A percentile compares a stretch with the other conserved stretches of the same genome.
These are phyloP conservation scores for Hsuehochloa calcarea DNA, from an alignment of 176 grass and related monocot genomes.

Conservation along the genomic window DNA sequence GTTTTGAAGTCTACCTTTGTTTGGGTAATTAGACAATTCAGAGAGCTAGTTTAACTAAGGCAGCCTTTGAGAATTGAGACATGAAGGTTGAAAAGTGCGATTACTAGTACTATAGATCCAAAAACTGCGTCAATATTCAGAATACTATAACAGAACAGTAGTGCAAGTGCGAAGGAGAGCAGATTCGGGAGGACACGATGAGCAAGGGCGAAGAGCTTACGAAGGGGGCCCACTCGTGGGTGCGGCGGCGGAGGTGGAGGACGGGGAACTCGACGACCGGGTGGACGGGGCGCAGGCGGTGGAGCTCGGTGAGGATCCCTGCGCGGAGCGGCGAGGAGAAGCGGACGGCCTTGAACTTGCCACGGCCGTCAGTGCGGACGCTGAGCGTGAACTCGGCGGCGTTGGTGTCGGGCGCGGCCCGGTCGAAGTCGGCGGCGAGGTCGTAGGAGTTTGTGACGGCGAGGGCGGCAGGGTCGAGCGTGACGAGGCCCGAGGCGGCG, in stretches of 20 bases:
- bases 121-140: conserved; percentile 7
- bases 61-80: neutral
- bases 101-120: neutral
- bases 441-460: conserved; percentile 89
- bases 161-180: neutral
- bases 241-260: conserved; percentile 77
- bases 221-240: conserved; percentile 82
- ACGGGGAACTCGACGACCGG: conserved; percentile 72
- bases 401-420: conserved; percentile 50
- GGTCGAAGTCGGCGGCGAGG: conserved; percentile 61
- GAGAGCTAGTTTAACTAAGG: neutral
- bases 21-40: neutral
- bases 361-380: conserved; percentile 66
- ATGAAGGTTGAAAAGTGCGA: neutral
- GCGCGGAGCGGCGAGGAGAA: conserved; percentile 82
- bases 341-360: conserved; percentile 78
- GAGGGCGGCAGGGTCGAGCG: conserved; percentile 81
- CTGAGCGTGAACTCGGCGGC: conserved; percentile 74
- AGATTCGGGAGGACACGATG: neutral
- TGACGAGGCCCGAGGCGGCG: conserved; percentile 61
- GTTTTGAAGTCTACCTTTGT: neutral
- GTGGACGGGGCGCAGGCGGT: conserved; percentile 60
- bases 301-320: conserved; percentile 86
- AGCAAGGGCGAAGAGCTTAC: conserved; percentile 38
- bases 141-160: neutral